Percentiles rank a stretch among this genome's conserved stretches.
Evolutionary conservation across 2,329 filamentous ascomycete species (phyloP).

Genomic region (Dendrostoma leiphaemia): DNA sequence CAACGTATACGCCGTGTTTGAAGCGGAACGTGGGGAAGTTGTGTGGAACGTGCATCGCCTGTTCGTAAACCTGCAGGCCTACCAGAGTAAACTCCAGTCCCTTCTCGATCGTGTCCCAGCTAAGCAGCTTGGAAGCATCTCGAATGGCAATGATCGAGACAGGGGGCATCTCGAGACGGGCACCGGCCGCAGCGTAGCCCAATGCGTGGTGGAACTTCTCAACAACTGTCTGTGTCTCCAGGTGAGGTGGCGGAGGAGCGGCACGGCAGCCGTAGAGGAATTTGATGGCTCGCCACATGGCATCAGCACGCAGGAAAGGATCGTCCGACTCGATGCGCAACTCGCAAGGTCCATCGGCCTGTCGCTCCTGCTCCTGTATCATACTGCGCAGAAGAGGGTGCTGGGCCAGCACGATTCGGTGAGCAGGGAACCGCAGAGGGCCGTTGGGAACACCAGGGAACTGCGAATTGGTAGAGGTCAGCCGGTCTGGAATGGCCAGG

Average conservation of each 20-base stretch:
- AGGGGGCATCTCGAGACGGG: slow-evolving; percentile 53
- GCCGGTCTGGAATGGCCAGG: slow-evolving; percentile 35
- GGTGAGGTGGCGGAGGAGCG: slow-evolving; percentile 14
- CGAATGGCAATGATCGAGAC: slow-evolving; percentile 58
- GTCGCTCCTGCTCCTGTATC: slow-evolving; percentile 29
- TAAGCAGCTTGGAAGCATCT: slow-evolving; percentile 55
- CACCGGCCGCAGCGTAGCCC: slow-evolving; percentile 63
- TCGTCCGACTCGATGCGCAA: slow-evolving; percentile 49
- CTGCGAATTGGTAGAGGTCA: slow-evolving; percentile 17
- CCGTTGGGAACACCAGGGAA: slow-evolving; percentile 21
- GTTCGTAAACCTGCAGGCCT: slow-evolving; percentile 23
- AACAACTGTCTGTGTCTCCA: slow-evolving; percentile 10
- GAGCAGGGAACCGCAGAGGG: slow-evolving; percentile 48
- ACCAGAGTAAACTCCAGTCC: slow-evolving; percentile 57
- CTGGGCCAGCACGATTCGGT: slow-evolving; percentile 54
- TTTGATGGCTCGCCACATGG: slow-evolving; percentile 57
- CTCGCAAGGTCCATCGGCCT: slow-evolving; percentile 28
- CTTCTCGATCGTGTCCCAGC: slow-evolving; percentile 62
- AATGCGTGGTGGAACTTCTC: slow-evolving; percentile 51
- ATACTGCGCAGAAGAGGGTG: slow-evolving; percentile 38
- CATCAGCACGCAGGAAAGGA: slow-evolving; percentile 52
- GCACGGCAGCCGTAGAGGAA: slow-evolving; percentile 53
- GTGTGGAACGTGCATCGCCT: slow-evolving; percentile 11
- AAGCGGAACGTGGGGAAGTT: slow-evolving; percentile 23
- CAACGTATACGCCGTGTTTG: slow-evolving; percentile 39